A percentile compares a stretch with the other conserved stretches of the same genome.
These are phyloP conservation scores for Ceratobasidium papillatum DNA, from an alignment of 1,284 basidiomycete species.

Conservation along the genomic window DNA sequence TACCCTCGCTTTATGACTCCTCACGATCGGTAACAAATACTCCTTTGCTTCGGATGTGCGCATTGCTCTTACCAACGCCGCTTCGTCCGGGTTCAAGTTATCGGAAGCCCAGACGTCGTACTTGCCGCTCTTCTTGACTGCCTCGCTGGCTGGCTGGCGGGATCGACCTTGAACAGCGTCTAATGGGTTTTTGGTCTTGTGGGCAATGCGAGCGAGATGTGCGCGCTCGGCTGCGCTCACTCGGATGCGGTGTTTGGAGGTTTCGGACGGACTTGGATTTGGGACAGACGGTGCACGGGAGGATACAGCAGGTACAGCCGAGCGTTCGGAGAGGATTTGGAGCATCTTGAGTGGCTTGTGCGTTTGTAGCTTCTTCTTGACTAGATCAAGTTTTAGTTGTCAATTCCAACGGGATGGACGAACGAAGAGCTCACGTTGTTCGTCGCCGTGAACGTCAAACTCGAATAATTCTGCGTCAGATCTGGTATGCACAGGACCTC, in stretches of 20 bases:
- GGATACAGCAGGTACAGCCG: conserved; percentile 82
- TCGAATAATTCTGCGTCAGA: conserved; percentile 78
- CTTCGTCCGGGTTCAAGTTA: conserved; percentile 52
- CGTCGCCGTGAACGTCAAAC: conserved; percentile 82
- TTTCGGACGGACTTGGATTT: not conserved
- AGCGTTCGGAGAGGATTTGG: conserved; percentile 84
- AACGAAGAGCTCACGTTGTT: conserved; percentile 61
- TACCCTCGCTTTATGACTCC: conserved; percentile 63
- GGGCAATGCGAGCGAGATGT: conserved; percentile 75
- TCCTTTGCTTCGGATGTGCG: conserved; percentile 48
- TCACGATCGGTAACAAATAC: conserved; percentile 50
- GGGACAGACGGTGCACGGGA: conserved; percentile 54
- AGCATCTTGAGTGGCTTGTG: conserved; percentile 72
- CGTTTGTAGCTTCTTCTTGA: conserved; percentile 53
- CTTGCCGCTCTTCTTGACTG: conserved; percentile 72
- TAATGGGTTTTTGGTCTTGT: conserved; percentile 73
- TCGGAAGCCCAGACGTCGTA: conserved; percentile 75
- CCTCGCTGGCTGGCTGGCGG: conserved; percentile 58
- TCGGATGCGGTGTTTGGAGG: conserved; percentile 53
- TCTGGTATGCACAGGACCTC: conserved; percentile 68
- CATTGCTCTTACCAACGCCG: conserved; percentile 55
- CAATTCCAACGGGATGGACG: not conserved
- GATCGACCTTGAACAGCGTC: conserved; percentile 51
- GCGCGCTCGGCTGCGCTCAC: conserved; percentile 74
- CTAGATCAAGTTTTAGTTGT: conserved; percentile 37